Evolutionary conservation across 495 filamentous ascomycete genomes (phyloP).

Genomic region (Rostrohypoxylon terebratum): DNA sequence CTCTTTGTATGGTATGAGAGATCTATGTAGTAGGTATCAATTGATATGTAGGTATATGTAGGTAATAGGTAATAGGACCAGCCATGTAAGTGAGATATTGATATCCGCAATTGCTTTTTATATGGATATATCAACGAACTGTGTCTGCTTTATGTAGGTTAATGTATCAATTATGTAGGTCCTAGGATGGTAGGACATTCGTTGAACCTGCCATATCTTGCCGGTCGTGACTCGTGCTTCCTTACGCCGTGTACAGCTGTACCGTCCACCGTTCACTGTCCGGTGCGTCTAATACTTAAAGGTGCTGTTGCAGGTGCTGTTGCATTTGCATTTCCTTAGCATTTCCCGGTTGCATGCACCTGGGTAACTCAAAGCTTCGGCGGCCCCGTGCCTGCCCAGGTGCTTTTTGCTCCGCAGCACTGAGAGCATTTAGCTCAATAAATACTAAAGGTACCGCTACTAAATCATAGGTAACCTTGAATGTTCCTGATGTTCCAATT

Average conservation of each 20-base stretch:
- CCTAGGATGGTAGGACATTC: not conserved
- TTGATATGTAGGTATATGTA: not conserved
- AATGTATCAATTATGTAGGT: not conserved
- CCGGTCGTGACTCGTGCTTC: slow-evolving; percentile 17
- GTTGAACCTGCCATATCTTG: slow-evolving; percentile 19
- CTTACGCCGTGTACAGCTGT: not conserved
- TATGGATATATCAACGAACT: not conserved
- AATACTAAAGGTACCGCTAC: not conserved
- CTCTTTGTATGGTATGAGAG: not conserved
- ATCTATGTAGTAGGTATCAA: not conserved
- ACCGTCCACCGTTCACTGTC: not conserved
- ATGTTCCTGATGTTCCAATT: not conserved
- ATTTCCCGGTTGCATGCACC: slow-evolving; percentile 17
- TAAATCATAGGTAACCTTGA: too few relatives aligned
- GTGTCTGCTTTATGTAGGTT: not conserved
- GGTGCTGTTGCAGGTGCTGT: too few relatives aligned
- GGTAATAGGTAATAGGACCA: not conserved
- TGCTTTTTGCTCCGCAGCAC: slow-evolving; percentile 17
- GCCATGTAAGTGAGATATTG: slow-evolving; percentile 12
- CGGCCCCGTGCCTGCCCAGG: slow-evolving; percentile 23
- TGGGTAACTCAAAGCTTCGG: slow-evolving; percentile 18
- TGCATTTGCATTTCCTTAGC: slow-evolving; percentile 1
- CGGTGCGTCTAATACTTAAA: too few relatives aligned
- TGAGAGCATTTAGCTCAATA: slow-evolving; percentile 1
- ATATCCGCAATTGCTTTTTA: not conserved